Evolutionary conservation across 2,329 filamentous ascomycete species (phyloP), one percentile per base, ranked within the genome.

Genomic region (Epichloe coenophiala): DNA sequence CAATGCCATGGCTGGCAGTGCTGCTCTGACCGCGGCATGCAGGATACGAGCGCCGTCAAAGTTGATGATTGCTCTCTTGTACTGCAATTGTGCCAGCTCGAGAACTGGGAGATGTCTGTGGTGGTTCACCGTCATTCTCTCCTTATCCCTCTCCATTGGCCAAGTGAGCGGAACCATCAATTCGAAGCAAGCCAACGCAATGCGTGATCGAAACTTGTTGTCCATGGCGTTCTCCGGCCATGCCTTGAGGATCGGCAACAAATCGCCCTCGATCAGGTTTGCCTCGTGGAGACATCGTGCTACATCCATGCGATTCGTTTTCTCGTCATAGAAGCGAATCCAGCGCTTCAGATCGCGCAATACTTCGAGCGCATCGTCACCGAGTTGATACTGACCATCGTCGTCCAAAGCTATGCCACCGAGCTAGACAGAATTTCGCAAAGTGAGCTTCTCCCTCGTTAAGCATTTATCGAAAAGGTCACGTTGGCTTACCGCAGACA

Each of bases 341-440:
- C 93, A 98, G 78, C 85, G 84, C 63, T 93, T 91, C 50, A 98
- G 76, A 68, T 98, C 93, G 55, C 91, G 89, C 51, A 98, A 74
- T 61, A 90, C 93, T 52, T 93, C 87, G 53, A 95, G 74, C 12
- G 90, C 91, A 63, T 96, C 91, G 67, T 97, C 91, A 67, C 93
- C 93, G 37, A 97, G 81, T 42, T 88, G 77, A 66, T 98, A 98
- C 61, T 77, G 77, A 51, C 86, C 86, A 61, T 89, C 83, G 60
- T 91, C 83, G 57, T 88, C 85, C 48, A 81, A 75, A 59, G 86
- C 86, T 60, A 82, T 81, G 49, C 90, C 91, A 70, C 90, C 91
- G 56, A 96, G 82, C 88, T 95, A 48, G 21, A 38, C 38, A 9
- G 9, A 5, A 37, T 7, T 15, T 0, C 7, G 4, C 9, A 36